phyloP scores from a whole-genome alignment of 225 moss, liverwort and hornwort species.

The Antitrichia curtipendula region DNA sequence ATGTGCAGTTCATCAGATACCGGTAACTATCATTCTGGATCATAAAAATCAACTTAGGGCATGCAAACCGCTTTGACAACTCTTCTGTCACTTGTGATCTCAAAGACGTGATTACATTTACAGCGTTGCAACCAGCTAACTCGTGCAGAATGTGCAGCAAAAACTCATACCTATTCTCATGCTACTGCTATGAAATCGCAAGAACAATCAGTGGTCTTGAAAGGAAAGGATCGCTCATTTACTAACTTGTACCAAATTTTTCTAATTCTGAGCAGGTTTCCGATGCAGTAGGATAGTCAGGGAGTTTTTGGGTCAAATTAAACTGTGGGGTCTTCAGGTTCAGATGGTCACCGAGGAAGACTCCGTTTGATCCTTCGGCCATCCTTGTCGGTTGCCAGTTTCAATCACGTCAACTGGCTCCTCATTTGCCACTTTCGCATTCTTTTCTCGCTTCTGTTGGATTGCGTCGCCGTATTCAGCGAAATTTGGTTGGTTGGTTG shows the following conservation, averaged over 20 bases:
- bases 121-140: background rate
- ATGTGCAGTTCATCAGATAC: background rate
- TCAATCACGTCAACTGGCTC: background rate
- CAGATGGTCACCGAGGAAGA: background rate
- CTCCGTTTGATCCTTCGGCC: background rate
- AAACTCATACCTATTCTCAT: background rate
- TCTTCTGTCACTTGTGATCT: background rate
- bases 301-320: background rate
- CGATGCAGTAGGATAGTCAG: background rate
- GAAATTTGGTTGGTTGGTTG: conserved; percentile 53
- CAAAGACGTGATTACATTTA: background rate
- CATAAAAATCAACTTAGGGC: background rate
- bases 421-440: background rate
- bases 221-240: background rate
- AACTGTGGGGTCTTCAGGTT: background rate
- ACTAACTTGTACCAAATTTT: background rate
- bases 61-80: background rate
- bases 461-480: conserved; percentile 1
- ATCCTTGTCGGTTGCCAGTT: conserved; percentile 22
- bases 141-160: background rate
- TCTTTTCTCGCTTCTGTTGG: background rate
- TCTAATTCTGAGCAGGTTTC: background rate
- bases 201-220: background rate
- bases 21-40: background rate
- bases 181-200: background rate